Evolutionary conservation across 768 basidiomycete genomes (phyloP).

Genomic region (Psilocybe cyanescens): DNA sequence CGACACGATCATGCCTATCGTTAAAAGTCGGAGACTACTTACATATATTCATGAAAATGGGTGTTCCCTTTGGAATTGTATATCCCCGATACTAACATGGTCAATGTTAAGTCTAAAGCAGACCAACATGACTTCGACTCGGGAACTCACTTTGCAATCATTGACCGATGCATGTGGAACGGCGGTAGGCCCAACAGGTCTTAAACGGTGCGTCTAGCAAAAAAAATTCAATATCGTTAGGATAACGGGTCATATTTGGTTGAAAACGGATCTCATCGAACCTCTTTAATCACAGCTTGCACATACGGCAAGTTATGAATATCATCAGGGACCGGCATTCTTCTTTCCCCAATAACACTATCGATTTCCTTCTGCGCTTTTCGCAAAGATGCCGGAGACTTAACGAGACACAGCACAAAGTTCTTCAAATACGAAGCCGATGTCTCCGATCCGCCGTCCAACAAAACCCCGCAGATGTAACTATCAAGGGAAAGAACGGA

Average conservation of each 20-base stretch:
- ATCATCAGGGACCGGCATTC: not conserved
- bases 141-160: not conserved
- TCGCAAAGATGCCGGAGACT: not conserved
- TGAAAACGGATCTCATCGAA: not conserved
- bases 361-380: not conserved
- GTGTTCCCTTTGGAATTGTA: not conserved
- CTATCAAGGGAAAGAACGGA: not conserved
- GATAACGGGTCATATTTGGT: too few species aligned
- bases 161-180: not conserved
- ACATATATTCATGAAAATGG: not conserved
- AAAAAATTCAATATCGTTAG: too few species aligned
- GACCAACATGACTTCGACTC: not conserved
- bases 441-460: not conserved
- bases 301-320: not conserved
- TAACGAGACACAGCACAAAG: not conserved
- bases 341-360: not conserved
- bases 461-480: not conserved
- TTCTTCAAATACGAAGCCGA: not conserved
- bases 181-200: not conserved
- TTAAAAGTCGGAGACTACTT: not conserved
- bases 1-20: not conserved
- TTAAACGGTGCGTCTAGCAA: not conserved
- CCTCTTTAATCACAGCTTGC: not conserved
- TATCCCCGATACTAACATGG: not conserved
- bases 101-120: not conserved